Evolutionary conservation across 805 yeast genomes (phyloP).

Genomic region (Brettanomyces nanus): DNA sequence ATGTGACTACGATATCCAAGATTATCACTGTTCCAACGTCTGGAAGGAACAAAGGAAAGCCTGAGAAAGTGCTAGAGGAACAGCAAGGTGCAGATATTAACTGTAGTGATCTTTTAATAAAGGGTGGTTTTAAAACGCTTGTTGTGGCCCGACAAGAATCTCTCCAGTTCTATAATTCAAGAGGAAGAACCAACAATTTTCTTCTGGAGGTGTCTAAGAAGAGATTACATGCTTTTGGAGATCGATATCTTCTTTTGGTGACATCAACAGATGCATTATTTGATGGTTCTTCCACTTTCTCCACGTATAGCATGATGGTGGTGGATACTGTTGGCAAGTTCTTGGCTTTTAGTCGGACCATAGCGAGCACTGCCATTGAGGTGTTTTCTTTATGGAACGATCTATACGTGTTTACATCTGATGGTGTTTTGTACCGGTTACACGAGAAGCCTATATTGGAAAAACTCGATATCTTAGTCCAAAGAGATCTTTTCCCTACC

Average conservation of each 20-base stretch:
- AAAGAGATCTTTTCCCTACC: conserved; percentile 60
- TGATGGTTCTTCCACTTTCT: not conserved
- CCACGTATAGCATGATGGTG: conserved; percentile 43
- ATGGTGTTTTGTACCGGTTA: conserved; percentile 64
- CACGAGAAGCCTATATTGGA: conserved; percentile 60
- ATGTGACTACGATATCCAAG: conserved; percentile 67
- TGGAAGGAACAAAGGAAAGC: conserved; percentile 69
- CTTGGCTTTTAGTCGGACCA: conserved; percentile 57
- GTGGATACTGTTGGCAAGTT: conserved; percentile 65
- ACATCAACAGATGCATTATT: not conserved
- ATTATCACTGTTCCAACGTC: conserved; percentile 66
- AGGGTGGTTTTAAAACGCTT: conserved; percentile 26
- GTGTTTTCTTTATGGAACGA: conserved; percentile 50
- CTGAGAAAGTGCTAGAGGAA: conserved; percentile 38
- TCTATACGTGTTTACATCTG: conserved; percentile 56
- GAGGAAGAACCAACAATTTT: conserved; percentile 46
- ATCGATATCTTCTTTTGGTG: conserved; percentile 50
- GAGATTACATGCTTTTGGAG: conserved; percentile 33
- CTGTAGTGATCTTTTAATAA: conserved; percentile 31
- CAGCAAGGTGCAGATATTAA: conserved; percentile 41
- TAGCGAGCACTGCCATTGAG: conserved; percentile 57
- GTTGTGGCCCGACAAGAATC: conserved; percentile 61
- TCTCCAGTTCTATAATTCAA: conserved; percentile 51
- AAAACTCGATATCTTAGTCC: conserved; percentile 59
- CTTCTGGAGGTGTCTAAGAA: conserved; percentile 51